Conservation (phyloP, 257 asterid genomes). For the Gentiana straminea region DNA sequence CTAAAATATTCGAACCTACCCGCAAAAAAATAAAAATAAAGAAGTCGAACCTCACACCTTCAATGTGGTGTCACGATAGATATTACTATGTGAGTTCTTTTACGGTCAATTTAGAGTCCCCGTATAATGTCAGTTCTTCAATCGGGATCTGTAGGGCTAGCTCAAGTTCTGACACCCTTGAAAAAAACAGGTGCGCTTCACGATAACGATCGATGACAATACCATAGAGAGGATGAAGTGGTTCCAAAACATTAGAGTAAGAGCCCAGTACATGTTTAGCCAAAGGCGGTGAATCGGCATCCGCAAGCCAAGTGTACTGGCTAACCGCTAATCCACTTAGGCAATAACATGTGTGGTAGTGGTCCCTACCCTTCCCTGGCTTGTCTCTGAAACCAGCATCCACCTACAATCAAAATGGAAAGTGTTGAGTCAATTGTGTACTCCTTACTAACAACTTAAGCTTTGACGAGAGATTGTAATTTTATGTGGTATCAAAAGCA, state of each 20-base stretch:
- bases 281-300: constrained; percentile 49
- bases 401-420: constrained; percentile 36
- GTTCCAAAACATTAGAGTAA: constrained; percentile 64
- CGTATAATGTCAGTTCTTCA: too few species aligned
- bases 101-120: too few species aligned
- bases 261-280: constrained; percentile 63
- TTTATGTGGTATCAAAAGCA: too few species aligned
- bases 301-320: constrained; percentile 43
- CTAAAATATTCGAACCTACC: too few species aligned
- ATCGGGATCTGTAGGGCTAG: too few species aligned
- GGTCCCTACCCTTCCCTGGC: constrained; percentile 83
- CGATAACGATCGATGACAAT: constrained; percentile 52
- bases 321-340: constrained; percentile 80
- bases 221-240: constrained; percentile 71
- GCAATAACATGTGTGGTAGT: constrained; percentile 89
- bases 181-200: constrained; percentile 57
- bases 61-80: too few species aligned
- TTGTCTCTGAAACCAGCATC: constrained; percentile 93
- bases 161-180: not conserved
- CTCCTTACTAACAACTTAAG: too few species aligned
- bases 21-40: too few species aligned
- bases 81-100: too few species aligned
- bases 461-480: too few species aligned
- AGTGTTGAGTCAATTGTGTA: too few species aligned
- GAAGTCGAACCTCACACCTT: too few species aligned